phyloP scores from a whole-genome alignment of 169 alveolate species.

The Cryptosporidium bovis region DNA sequence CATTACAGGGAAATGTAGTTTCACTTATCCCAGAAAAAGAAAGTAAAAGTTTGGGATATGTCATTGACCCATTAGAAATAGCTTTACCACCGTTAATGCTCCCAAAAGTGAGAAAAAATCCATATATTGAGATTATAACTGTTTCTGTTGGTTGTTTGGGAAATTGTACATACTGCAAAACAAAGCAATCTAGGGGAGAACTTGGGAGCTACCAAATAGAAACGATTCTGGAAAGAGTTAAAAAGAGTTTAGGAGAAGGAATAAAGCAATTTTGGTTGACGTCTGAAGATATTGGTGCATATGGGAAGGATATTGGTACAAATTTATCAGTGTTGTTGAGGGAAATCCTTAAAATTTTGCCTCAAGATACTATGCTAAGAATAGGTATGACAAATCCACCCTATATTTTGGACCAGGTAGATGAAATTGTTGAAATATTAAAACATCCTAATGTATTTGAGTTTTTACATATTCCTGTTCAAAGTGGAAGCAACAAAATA shows the following conservation, averaged over 20 bases:
- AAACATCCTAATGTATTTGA: constrained; percentile 94
- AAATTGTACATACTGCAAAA: constrained; percentile 98
- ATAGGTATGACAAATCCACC: constrained; percentile 99
- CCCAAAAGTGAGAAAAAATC: constrained; percentile 97
- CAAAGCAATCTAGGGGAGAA: constrained; percentile 96
- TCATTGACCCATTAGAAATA: constrained; percentile 29
- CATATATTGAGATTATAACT: constrained; percentile 93
- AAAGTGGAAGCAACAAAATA: constrained; percentile 94
- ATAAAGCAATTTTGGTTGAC: constrained; percentile 97
- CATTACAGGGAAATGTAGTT: constrained; percentile 93
- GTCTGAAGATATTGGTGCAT: constrained; percentile 98
- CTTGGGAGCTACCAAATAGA: constrained; percentile 92
- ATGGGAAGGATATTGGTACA: constrained; percentile 97
- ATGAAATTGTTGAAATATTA: constrained; percentile 91
- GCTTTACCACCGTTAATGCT: constrained; percentile 91
- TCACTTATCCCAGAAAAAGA: constrained; percentile 87
- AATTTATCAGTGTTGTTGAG: constrained; percentile 90
- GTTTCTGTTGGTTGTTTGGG: constrained; percentile 98
- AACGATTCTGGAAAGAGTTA: constrained; percentile 90
- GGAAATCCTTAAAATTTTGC: constrained; percentile 85
- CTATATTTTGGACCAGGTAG: constrained; percentile 93
- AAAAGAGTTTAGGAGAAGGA: constrained; percentile 90
- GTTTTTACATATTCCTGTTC: constrained; percentile 98
- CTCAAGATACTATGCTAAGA: constrained; percentile 89
- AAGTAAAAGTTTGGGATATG: neutral